Base-by-base conservation (phyloP, 495 filamentous ascomycete genomes). In the Poronia punctata region DNA sequence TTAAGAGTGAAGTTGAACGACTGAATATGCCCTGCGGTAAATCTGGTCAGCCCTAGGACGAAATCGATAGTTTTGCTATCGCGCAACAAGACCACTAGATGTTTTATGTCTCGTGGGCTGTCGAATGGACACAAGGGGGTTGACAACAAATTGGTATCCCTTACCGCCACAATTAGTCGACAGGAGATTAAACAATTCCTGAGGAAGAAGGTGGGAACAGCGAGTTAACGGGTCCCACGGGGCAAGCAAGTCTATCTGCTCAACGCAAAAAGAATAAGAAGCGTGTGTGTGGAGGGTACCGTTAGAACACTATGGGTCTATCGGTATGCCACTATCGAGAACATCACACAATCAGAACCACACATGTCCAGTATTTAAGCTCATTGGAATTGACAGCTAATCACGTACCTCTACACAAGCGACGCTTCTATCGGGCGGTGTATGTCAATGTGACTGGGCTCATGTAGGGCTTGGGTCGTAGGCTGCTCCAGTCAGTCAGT, bases 151-250 rank as follows among this genome's bases (percentile, higher is more conserved):
- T 52, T 43, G 56, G 61, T 62, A 68, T 75, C 69, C 72, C 79
- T 82, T 83, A 83, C 78, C 70, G 75, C 74, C 71, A 79, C 67
- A 68, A 69, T 74, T 67, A 67, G 61, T 62, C 70, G 49, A 61
- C 62, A 76, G 69, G 56, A 65, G 64, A 65, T 64, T 62, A 65
- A 52, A 61, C 52, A 64, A 66, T 65, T 67, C 65, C 62, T 62
- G 56, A 47, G 49, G 49, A 54, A 50, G 65, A 54, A 34, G 61
- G 75, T 74, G 72, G 72, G 70, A 79, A 78, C 71, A 62, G 78
- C 78, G 78, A 82, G 74, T 69, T 66, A 82, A 82, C 77, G 77
- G 74, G 74, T 82, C 79, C 78, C 74, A 78, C 75, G 67, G 60
- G 69, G 67, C 64, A 64, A 67, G 67, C 64, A 64, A 67, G 46